Base-by-base conservation (phyloP, 495 filamentous ascomycete species). In the Terfezia boudieri region DNA sequence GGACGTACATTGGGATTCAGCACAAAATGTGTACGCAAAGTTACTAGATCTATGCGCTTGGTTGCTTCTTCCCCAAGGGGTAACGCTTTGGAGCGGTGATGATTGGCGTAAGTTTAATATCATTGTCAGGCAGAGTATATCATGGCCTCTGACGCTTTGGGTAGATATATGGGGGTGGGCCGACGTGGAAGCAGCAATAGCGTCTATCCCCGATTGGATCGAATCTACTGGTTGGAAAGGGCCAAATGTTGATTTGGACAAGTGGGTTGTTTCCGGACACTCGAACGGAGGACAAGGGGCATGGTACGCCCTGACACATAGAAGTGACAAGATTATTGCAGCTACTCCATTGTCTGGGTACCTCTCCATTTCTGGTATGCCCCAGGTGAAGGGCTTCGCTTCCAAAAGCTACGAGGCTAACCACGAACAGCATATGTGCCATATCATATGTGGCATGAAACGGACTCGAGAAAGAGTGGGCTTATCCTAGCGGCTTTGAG, bases 241-340 rank as follows among this genome's bases (percentile, higher is more conserved):
- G 23, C 65, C 69, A 35, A 66, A 64, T 9, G 66, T 73, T 9
- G 64, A 75, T 49, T 55, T 66, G 7, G 60, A 71, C 32, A 66
- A 64, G 57, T 78, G 76, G 76, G 65, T 79, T 23, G 68, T 76
- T 14, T 70, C 53, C 37, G 76, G 76, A 0, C 76, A 79, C 64
- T 79, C 76, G 22, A 79, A 79, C 53, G 76, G 76, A 52, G 76
- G 73, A 7, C 77, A 79, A 66, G 76, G 77, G 4, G 66, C 69
- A 20, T 79, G 77, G 77, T 76, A 76, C 62, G 64, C 68, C 11
- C 61, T 77, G 48, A 76, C 77, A 3, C 77, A 79, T 66, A 65
- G 69, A 50, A 78, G 73, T 20, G 76, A 79, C 56, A 76, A 72
- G 36, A 64, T 79, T 54, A 63, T 79, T 52, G 76, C 74, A 11